Evolutionary conservation across 345 rosid species (phyloP).

Genomic region (Eucalyptus globulus): DNA sequence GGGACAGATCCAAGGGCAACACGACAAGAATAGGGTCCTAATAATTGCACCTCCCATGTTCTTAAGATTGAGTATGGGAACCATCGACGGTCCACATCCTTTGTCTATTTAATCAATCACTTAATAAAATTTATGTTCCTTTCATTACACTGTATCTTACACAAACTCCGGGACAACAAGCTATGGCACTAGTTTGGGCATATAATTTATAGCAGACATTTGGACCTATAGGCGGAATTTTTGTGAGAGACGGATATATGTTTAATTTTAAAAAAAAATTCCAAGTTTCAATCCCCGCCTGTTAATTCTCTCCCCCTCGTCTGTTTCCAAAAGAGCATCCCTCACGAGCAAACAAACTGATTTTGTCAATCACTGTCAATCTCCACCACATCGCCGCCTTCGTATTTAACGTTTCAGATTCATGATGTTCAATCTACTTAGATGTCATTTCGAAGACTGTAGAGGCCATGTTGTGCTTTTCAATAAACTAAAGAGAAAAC

Average conservation of each 20-base stretch:
- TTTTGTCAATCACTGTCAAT: not conserved
- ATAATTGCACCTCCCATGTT: not conserved
- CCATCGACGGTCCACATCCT: not conserved
- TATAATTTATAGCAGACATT: too few species aligned
- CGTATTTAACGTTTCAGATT: not conserved
- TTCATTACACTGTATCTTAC: not conserved
- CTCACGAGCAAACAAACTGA: not conserved
- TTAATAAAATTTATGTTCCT: not conserved
- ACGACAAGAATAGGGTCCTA: not conserved
- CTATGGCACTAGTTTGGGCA: not conserved
- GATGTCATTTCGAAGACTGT: not conserved
- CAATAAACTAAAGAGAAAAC: too few species aligned
- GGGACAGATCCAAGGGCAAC: not conserved
- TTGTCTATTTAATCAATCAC: too few species aligned
- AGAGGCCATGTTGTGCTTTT: too few species aligned
- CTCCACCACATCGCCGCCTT: not conserved
- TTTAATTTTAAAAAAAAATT: too few species aligned
- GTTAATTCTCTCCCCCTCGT: not conserved
- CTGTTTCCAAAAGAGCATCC: not conserved
- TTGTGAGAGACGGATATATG: not conserved
- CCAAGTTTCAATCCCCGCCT: not conserved
- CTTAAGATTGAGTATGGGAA: not conserved
- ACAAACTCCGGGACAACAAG: not conserved
- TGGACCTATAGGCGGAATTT: not conserved
- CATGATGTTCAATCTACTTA: not conserved